These are phyloP conservation scores for Jatropha curcas DNA, from an alignment of 345 rosid genomes.

Conservation along the genomic window DNA sequence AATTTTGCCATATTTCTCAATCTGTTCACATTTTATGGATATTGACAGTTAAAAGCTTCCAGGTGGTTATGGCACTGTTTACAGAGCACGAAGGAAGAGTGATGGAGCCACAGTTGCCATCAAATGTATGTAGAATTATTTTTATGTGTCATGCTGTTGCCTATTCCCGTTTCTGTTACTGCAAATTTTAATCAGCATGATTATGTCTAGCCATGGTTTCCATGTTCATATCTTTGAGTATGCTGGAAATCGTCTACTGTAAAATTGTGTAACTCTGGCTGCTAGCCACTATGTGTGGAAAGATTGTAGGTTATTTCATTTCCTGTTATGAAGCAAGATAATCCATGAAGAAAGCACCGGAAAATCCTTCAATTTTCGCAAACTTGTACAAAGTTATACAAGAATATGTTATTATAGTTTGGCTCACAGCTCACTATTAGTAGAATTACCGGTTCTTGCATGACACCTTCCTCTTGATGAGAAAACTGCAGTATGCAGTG, in stretches of 20 bases:
- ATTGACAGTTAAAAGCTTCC: conserved; percentile 31
- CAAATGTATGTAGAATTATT: conserved; percentile 55
- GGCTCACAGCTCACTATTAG: neutral
- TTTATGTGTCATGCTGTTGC: neutral
- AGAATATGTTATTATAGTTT: neutral
- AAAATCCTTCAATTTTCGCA: neutral
- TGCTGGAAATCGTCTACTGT: neutral
- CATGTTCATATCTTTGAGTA: neutral
- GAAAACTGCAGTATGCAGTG: neutral
- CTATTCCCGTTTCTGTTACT: neutral
- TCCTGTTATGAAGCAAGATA: neutral
- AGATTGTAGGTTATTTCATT: neutral
- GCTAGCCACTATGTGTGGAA: neutral
- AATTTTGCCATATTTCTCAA: neutral
- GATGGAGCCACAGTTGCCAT: conserved; percentile 82
- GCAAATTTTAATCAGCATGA: neutral
- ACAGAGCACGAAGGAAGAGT: conserved; percentile 66
- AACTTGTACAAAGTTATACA: neutral
- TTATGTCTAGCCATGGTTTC: neutral
- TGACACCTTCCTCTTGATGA: neutral
- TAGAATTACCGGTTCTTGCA: neutral
- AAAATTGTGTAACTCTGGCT: neutral
- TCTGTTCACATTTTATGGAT: neutral
- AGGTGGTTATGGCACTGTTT: conserved; percentile 97
- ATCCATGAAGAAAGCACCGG: neutral